Conservation (phyloP, 2,329 filamentous ascomycete species). For the Capronia epimyces region DNA sequence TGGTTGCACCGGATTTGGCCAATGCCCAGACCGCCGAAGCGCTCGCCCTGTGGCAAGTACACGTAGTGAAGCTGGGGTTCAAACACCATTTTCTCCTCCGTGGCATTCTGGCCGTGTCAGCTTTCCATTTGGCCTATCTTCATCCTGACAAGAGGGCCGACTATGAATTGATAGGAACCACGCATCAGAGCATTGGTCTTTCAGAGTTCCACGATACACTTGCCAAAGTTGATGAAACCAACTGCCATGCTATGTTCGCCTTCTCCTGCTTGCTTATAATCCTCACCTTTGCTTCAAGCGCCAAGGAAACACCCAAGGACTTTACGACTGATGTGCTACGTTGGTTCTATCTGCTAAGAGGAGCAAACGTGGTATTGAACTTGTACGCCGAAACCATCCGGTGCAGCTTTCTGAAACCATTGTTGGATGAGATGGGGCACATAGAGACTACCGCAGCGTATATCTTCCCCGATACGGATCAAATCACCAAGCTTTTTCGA, state of each 20-base stretch:
- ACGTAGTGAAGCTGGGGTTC: constrained; percentile 37
- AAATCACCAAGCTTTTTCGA: constrained; percentile 31
- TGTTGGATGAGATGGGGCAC: constrained; percentile 31
- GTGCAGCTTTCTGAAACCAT: constrained; percentile 30
- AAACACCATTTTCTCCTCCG: constrained; percentile 43
- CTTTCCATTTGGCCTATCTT: constrained; percentile 41
- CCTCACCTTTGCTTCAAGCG: constrained; percentile 33
- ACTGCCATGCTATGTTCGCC: constrained; percentile 41
- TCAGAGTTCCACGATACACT: constrained; percentile 35
- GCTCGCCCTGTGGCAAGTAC: constrained; percentile 34
- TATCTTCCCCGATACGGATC: constrained; percentile 27
- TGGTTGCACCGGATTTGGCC: constrained; percentile 34
- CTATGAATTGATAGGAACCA: constrained; percentile 35
- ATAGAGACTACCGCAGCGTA: constrained; percentile 31
- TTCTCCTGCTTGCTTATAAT: constrained; percentile 40
- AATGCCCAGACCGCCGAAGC: constrained; percentile 32
- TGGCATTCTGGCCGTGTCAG: constrained; percentile 41
- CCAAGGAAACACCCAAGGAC: constrained; percentile 25
- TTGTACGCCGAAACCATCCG: constrained; percentile 30
- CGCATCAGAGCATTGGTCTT: constrained; percentile 37
- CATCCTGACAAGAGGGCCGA: constrained; percentile 34
- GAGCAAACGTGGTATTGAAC: constrained; percentile 32
- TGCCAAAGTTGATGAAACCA: constrained; percentile 37
- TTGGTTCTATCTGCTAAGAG: constrained; percentile 32
- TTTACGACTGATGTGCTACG: constrained; percentile 31